Evolutionary conservation across 164 flowering plant genomes (phyloP).

Genomic region (Piper longum): DNA sequence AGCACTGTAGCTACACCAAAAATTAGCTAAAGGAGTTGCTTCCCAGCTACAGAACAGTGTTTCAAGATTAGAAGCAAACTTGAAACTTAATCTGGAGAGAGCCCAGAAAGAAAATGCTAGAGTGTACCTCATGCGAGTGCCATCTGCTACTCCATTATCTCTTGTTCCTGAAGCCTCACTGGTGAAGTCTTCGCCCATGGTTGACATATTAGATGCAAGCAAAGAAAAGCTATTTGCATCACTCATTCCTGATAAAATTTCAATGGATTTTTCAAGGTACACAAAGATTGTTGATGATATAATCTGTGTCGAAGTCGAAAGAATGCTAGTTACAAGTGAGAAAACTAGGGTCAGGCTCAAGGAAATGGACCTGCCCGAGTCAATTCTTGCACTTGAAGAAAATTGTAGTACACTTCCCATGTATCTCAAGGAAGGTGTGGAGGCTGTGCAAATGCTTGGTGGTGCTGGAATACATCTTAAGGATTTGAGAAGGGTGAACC

Average conservation of each 20-base stretch:
- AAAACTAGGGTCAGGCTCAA: constrained; percentile 82
- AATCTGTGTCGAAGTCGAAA: constrained; percentile 89
- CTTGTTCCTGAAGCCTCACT: constrained; percentile 75
- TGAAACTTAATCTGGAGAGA: constrained; percentile 77
- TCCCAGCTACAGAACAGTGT: constrained; percentile 66
- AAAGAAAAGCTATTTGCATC: constrained; percentile 79
- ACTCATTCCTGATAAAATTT: constrained; percentile 92
- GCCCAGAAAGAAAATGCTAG: constrained; percentile 93
- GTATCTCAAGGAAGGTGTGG: constrained; percentile 85
- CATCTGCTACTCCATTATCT: constrained; percentile 52
- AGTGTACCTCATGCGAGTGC: constrained; percentile 97
- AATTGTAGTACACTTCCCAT: constrained; percentile 50
- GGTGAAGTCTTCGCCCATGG: constrained; percentile 79
- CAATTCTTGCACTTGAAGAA: constrained; percentile 89
- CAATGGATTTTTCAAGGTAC: constrained; percentile 89
- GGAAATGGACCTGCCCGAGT: constrained; percentile 97
- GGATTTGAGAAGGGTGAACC: constrained; percentile 90
- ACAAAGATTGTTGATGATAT: constrained; percentile 96
- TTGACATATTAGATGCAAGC: constrained; percentile 84
- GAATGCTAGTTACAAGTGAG: constrained; percentile 89
- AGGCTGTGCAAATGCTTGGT: constrained; percentile 93
- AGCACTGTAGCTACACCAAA: constrained; percentile 50
- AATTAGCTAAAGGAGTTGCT: constrained; percentile 75
- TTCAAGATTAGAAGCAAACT: constrained; percentile 52
- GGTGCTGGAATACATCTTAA: constrained; percentile 89